Percentiles rank a stretch among this genome's conserved stretches.
phyloP scores from a whole-genome alignment of 2,329 filamentous ascomycete species.

The Volutella citrinella region DNA sequence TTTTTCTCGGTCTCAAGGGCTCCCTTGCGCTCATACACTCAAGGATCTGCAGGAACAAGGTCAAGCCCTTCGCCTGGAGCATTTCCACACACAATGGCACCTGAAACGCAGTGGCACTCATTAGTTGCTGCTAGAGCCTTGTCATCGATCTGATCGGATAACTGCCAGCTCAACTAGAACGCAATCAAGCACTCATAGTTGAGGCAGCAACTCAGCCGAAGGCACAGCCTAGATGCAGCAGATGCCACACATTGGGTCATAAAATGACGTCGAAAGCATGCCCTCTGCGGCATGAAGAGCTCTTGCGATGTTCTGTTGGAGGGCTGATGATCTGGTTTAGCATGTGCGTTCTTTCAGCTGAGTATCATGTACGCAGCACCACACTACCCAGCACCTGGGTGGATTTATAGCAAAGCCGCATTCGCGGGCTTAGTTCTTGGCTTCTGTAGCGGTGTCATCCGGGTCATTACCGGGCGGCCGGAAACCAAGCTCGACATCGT shows the following conservation, averaged over 20 bases:
- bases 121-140: not conserved
- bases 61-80: constrained; percentile 1
- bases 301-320: not conserved
- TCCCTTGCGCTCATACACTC: not conserved
- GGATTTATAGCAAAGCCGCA: not conserved
- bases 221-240: constrained; percentile 11
- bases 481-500: not conserved
- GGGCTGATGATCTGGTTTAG: no score
- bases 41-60: constrained; percentile 1
- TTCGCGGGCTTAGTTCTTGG: not conserved
- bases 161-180: not conserved
- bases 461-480: not conserved
- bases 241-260: constrained; percentile 8
- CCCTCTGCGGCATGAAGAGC: not conserved
- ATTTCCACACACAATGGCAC: constrained; percentile 10
- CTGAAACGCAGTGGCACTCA: constrained; percentile 3
- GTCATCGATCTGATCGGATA: not conserved
- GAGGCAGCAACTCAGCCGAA: constrained; percentile 3
- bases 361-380: not conserved
- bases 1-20: constrained; percentile 1
- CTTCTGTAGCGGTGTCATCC: not conserved
- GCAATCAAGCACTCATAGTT: constrained; percentile 5
- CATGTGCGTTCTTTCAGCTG: not conserved
- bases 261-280: not conserved
- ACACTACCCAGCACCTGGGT: not conserved